Evolutionary conservation across 257 asterid species (phyloP).

Genomic region (Scutellaria galericulata): DNA sequence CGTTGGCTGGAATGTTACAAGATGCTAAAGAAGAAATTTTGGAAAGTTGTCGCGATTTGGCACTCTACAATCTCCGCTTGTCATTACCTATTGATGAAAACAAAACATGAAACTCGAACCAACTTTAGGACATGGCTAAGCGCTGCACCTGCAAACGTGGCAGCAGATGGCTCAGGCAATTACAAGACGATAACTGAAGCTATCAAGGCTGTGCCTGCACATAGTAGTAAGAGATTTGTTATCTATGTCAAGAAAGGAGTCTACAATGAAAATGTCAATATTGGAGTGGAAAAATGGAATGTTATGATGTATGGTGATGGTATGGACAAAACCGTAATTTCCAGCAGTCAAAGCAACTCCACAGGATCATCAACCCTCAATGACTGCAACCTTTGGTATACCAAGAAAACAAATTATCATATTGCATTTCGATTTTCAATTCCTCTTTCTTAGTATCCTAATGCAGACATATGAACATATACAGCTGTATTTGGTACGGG

Average conservation of each 20-base stretch:
- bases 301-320: slow-evolving; percentile 47
- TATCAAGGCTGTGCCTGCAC: slow-evolving; percentile 30
- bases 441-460: not conserved
- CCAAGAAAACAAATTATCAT: not conserved
- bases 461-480: not conserved
- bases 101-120: not conserved
- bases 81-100: not conserved
- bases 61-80: slow-evolving; percentile 34
- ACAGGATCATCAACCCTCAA: not conserved
- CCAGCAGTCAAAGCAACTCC: slow-evolving; percentile 28
- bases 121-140: slow-evolving; percentile 33
- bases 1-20: not conserved
- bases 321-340: slow-evolving; percentile 34
- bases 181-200: slow-evolving; percentile 41
- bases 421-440: too few relatives aligned
- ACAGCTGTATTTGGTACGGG: slow-evolving; percentile 45
- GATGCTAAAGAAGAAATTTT: not conserved
- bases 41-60: slow-evolving; percentile 33
- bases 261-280: slow-evolving; percentile 37
- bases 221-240: slow-evolving; percentile 25
- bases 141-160: slow-evolving; percentile 40
- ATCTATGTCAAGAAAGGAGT: slow-evolving; percentile 44
- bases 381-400: slow-evolving; percentile 40
- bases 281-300: slow-evolving; percentile 30
- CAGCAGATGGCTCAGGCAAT: slow-evolving; percentile 46